A percentile compares a stretch with the other conserved stretches of the same genome.
Evolutionary conservation across 192 early-diverging fungal species (phyloP).

Genomic region (Dissophora ornata): DNA sequence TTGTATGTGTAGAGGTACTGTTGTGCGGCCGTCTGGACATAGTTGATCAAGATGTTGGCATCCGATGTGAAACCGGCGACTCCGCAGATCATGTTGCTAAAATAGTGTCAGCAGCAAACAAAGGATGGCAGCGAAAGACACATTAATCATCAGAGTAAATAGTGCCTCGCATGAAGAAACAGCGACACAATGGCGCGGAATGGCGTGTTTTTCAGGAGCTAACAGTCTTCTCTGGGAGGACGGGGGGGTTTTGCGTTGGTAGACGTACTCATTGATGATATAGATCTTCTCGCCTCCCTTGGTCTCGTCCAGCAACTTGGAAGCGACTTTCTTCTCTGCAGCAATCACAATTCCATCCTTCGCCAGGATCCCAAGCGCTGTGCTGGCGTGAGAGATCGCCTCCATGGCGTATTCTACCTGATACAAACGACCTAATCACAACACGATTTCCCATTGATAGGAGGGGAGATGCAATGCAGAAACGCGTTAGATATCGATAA

Average conservation of each 20-base stretch:
- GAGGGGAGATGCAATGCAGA: no score
- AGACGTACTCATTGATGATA: slow-evolving; percentile 88
- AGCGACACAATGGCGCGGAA: no score
- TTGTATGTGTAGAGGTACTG: slow-evolving; percentile 88
- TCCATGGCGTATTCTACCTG: slow-evolving; percentile 99
- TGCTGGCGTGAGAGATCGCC: slow-evolving; percentile 97
- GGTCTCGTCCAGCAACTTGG: slow-evolving; percentile 91
- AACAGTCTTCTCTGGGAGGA: no score
- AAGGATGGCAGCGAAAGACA: no score
- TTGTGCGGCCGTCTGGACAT: slow-evolving; percentile 87
- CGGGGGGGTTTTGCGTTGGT: no score
- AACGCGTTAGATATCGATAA: slow-evolving; percentile 1
- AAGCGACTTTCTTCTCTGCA: slow-evolving; percentile 95
- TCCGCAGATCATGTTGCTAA: slow-evolving; percentile 89
- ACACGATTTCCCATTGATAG: no score
- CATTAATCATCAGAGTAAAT: no score
- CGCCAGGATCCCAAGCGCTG: slow-evolving; percentile 90
- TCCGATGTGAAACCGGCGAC: slow-evolving; percentile 98
- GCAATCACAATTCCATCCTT: slow-evolving; percentile 96
- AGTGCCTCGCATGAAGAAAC: no score
- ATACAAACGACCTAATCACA: slow-evolving; percentile 69
- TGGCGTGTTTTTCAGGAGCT: no score
- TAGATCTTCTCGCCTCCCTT: slow-evolving; percentile 95
- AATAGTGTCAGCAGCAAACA: no score
- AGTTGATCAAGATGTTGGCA: slow-evolving; percentile 95